Conservation (phyloP, 768 basidiomycete genomes). For the Suillus sp. region DNA sequence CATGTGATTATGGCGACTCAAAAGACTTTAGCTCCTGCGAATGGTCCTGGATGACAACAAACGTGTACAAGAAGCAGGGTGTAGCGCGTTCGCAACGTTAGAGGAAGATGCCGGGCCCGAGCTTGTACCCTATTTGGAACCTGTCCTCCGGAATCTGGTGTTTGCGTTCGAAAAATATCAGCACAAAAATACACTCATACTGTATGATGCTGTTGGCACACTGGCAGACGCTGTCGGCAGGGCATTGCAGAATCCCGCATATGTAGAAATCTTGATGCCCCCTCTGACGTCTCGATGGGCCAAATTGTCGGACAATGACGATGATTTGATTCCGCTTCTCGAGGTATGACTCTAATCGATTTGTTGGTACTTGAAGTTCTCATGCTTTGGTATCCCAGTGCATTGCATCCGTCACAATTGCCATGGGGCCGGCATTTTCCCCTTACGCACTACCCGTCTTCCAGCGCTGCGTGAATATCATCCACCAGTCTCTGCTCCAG, state of each 20-base stretch:
- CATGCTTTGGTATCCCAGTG: conserved; percentile 56
- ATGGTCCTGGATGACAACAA: conserved; percentile 99
- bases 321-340: conserved; percentile 90
- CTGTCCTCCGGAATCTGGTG: conserved; percentile 92
- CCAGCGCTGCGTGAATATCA: conserved; percentile 85
- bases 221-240: conserved; percentile 94
- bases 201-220: conserved; percentile 99
- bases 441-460: conserved; percentile 91
- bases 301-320: conserved; percentile 88
- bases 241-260: conserved; percentile 80
- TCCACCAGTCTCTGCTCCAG: conserved; percentile 77
- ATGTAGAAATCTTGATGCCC: conserved; percentile 96
- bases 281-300: conserved; percentile 89
- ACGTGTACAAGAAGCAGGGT: conserved; percentile 98
- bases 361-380: conserved; percentile 3
- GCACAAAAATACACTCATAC: conserved; percentile 97
- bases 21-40: conserved; percentile 70
- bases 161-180: conserved; percentile 98
- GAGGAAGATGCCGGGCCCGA: conserved; percentile 95
- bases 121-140: conserved; percentile 92
- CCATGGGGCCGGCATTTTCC: conserved; percentile 86
- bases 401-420: conserved; percentile 95
- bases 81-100: conserved; percentile 96
- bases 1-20: conserved; percentile 8
- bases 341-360: conserved; percentile 64